Conservation (phyloP, 768 basidiomycete species). For the Psilocybe tampanensis region DNA sequence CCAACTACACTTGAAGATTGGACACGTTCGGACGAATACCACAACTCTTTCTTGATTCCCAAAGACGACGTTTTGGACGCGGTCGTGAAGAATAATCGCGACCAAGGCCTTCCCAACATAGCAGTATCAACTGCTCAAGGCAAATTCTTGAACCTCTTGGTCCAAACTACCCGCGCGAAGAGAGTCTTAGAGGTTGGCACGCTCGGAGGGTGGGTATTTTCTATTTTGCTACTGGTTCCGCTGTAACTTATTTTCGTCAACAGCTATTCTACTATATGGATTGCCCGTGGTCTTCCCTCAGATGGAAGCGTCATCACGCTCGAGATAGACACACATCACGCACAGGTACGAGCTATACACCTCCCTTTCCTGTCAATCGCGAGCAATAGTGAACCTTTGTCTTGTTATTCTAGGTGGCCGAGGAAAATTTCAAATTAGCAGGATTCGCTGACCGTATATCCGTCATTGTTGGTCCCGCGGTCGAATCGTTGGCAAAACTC, state of each 20-base stretch:
- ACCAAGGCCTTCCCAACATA: slow-evolving; percentile 52
- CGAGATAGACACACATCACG: slow-evolving; percentile 48
- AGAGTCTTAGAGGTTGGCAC: slow-evolving; percentile 67
- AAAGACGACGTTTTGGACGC: slow-evolving; percentile 45
- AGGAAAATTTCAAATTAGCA: slow-evolving; percentile 56
- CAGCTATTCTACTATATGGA: slow-evolving; percentile 48
- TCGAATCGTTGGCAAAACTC: slow-evolving; percentile 49
- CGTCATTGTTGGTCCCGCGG: slow-evolving; percentile 54
- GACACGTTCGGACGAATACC: slow-evolving; percentile 55
- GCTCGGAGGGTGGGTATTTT: slow-evolving; percentile 53
- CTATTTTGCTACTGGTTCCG: no score
- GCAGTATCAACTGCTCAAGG: slow-evolving; percentile 57
- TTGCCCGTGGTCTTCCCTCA: slow-evolving; percentile 48
- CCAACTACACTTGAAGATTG: slow-evolving; percentile 40
- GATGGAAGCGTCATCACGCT: slow-evolving; percentile 52
- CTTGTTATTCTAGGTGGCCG: slow-evolving; percentile 65
- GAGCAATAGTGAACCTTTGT: no score
- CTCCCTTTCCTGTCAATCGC: no score
- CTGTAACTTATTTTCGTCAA: background rate
- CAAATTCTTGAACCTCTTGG: slow-evolving; percentile 57
- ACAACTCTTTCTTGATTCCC: slow-evolving; percentile 54
- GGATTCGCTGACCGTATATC: slow-evolving; percentile 51
- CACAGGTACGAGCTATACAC: no score
- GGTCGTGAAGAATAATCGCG: slow-evolving; percentile 40
- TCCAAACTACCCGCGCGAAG: slow-evolving; percentile 53